Base-by-base conservation (phyloP, 176 grass and related monocot genomes). In the Bonia amplexicaulis region DNA sequence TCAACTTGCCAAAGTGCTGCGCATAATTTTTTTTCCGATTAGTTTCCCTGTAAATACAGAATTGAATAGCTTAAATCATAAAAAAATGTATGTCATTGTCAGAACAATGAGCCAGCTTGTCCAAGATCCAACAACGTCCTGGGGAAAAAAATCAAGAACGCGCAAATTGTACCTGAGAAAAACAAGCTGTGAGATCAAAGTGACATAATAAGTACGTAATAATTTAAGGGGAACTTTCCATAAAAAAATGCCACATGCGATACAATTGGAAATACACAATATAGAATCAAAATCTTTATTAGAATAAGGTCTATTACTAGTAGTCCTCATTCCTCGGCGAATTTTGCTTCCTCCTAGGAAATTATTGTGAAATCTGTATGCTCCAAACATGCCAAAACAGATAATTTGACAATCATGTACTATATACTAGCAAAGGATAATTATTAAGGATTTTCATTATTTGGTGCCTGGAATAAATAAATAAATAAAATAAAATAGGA, bases 1-100 rank as follows among this genome's bases (percentile, higher is more conserved):
- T 57, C 89, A 68, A 74, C 67, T 84, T 87, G 74, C 67, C 29
- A 33, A 65, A 79, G 55, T 60, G 48, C 49, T 42, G 20, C n/a
- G 46, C 9, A 19, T 39, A 76, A 60, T 12, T 60, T 42, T 84
- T 65, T 26, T 48, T 23, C 29, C 35, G 15, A 29, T 12, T 64
- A 67, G 51, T 44, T 15, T 61, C 10, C 51, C 12, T 53, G 57
- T 71, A 82, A 82, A 69, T 27, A 27, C 58, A 80, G 37, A 51
- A 68, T 51, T 78, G 25, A 61, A 25, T 66, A 71, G 39, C 16
- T 17, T 73, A 78, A 71, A 31, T 37, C 37, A 58, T 77, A 19
- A 45, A 82, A 41, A 78, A 66, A 31, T 59, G 73, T 15, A 42
- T 63, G 74, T 79, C 84, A 51, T 42, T 79, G 66, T 41, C 58